Evolutionary conservation across 768 basidiomycete species (phyloP), one percentile per base, ranked within the genome.

Genomic region (Tylopilus felleus): DNA sequence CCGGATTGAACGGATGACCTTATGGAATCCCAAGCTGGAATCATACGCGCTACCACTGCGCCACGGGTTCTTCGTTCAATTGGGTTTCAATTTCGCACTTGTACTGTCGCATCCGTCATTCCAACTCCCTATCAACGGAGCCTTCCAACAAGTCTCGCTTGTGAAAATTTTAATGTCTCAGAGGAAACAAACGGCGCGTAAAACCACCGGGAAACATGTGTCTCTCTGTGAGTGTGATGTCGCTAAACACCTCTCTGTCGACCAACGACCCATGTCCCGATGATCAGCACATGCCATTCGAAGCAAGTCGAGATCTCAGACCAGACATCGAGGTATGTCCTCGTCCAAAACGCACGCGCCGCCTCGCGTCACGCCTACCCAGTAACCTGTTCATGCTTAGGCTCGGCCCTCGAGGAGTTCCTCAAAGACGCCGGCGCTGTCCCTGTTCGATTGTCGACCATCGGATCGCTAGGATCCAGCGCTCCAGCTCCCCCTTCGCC

Each of bases 1-100:
- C 73, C 73, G 74, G 68, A 67, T 74, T 71, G 74, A 75, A 75
- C 73, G 73, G 74, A 74, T 73, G 74, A 75, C 74, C 73, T 74
- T 75, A 67, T 70, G 73, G 74, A 74, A 8, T 51, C 35, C 41
- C 55, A 35, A 56, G 53, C 71, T 73, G 71, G 71, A 73, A 73
- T 73, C 71, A 69, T 64, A 73, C 67, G 69, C 69, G 69, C 71
- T 70, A 70, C 69, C 69, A 71, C 69, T 70, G 71, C 67, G 69
- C 69, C 65, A 70, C 69, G 69, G 69, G 69, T 71, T 65, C 69
- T 9, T 56, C 16, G 3, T 2, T 27, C 0, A 1, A 3, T 1
- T 2, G 4, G 0, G 0, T 0, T 35, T 16, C 8, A 1, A 13
- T 28, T 36, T 29, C 3, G 7, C 1, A 7, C 16, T 36, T 17